A percentile compares a stretch with the other conserved stretches of the same genome.
Evolutionary conservation across 176 grass and related monocot species (phyloP).

Genomic region (Phragmites australis): DNA sequence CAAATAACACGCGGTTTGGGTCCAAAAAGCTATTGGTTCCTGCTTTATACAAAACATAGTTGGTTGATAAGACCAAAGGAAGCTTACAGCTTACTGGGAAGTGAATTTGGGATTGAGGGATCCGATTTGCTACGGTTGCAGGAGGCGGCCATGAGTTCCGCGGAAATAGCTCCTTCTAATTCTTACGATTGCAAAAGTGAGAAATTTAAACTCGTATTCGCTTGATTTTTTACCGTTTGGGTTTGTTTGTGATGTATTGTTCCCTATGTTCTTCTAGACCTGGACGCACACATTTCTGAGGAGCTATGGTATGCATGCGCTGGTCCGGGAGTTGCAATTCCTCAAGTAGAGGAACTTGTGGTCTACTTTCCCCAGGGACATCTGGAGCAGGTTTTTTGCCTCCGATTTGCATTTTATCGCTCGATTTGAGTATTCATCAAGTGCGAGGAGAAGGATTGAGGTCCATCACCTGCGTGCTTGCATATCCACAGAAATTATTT

Average conservation of each 20-base stretch:
- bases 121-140: background rate
- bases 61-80: background rate
- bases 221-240: background rate
- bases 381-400: background rate
- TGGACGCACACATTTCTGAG: background rate
- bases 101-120: background rate
- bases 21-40: background rate
- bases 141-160: background rate
- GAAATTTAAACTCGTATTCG: background rate
- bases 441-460: background rate
- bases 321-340: conserved; percentile 3
- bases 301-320: background rate
- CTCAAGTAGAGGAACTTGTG: background rate
- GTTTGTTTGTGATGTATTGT: background rate
- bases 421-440: background rate
- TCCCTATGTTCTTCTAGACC: background rate
- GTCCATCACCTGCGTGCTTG: background rate
- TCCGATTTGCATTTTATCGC: background rate
- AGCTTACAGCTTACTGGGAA: background rate
- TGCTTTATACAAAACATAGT: background rate
- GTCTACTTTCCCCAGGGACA: conserved; percentile 19
- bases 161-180: background rate
- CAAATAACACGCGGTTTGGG: background rate
- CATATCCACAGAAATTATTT: background rate
- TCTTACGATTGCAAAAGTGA: background rate